Percentiles rank a stretch among this genome's conserved stretches.
Evolutionary conservation across 129 eudicot genomes (phyloP).

Genomic region (Artemisia tridentata): DNA sequence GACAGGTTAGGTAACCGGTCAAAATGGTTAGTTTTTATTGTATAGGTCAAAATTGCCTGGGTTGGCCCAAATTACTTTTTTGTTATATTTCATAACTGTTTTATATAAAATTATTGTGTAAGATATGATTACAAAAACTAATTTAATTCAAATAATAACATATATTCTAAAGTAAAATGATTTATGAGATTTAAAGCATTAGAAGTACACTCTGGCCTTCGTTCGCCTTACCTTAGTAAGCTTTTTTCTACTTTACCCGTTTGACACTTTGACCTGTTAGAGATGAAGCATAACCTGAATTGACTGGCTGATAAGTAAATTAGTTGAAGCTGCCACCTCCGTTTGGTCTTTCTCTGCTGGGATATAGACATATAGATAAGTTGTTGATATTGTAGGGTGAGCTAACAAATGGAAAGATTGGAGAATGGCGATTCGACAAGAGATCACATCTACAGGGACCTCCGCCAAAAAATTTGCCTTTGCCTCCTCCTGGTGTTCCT

Average conservation of each 20-base stretch:
- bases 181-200: background rate
- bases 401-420: constrained; percentile 72
- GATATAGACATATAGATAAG: background rate
- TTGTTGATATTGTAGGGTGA: constrained; percentile 47
- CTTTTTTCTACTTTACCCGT: background rate
- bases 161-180: no score
- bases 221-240: background rate
- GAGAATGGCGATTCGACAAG: constrained; percentile 79
- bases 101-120: no score
- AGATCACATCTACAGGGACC: constrained; percentile 61
- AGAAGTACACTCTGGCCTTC: background rate
- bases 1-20: no score
- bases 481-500: constrained; percentile 80
- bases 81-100: no score
- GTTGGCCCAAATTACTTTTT: no score
- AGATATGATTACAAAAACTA: no score
- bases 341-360: background rate
- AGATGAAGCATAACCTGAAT: background rate
- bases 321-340: background rate
- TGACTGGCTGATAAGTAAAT: no score
- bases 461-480: constrained; percentile 52
- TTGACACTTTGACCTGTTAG: background rate
- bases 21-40: no score
- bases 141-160: no score
- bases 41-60: no score